A percentile compares a stretch with the other conserved stretches of the same genome.
These are phyloP conservation scores for Endothia cerciana DNA, from an alignment of 2,329 filamentous ascomycete species.

Conservation along the genomic window DNA sequence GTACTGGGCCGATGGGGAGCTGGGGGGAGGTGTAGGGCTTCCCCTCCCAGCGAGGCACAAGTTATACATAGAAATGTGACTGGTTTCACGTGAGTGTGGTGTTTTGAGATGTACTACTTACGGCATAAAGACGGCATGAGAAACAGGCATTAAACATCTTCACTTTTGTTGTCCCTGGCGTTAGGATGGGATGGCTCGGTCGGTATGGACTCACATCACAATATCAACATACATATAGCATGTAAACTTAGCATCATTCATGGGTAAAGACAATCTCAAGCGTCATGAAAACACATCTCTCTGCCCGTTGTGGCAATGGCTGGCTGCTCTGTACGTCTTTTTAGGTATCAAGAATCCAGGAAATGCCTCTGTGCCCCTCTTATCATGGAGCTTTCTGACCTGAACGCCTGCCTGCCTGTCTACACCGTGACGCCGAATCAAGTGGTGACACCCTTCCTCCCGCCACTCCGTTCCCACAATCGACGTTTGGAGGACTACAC, in stretches of 20 bases:
- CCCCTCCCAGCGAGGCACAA: not conserved
- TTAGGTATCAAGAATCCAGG: slow-evolving; percentile 23
- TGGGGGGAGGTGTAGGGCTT: slow-evolving; percentile 73
- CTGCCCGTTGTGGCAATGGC: not conserved
- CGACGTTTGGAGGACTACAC: not conserved
- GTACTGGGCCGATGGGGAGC: slow-evolving; percentile 70
- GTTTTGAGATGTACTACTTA: not conserved
- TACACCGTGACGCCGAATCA: slow-evolving; percentile 16
- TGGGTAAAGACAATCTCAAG: slow-evolving; percentile 5
- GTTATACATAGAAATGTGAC: not conserved
- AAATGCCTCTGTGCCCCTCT: slow-evolving; percentile 5
- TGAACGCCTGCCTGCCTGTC: slow-evolving; percentile 25
- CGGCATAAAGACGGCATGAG: slow-evolving; percentile 3
- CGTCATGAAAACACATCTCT: not conserved
- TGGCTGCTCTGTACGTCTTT: not conserved
- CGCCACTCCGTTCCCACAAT: not conserved
- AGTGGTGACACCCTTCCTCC: not conserved
- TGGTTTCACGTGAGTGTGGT: not conserved
- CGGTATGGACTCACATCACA: slow-evolving; percentile 4
- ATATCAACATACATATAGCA: slow-evolving; percentile 20
- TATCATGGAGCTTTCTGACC: slow-evolving; percentile 3
- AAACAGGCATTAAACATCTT: not conserved
- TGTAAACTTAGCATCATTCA: not conserved
- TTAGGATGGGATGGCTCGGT: not conserved
- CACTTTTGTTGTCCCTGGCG: not conserved